These are phyloP conservation scores for Magnusiomyces tetraspermus DNA, from an alignment of 1,139 yeast genomes.

Conservation along the genomic window DNA sequence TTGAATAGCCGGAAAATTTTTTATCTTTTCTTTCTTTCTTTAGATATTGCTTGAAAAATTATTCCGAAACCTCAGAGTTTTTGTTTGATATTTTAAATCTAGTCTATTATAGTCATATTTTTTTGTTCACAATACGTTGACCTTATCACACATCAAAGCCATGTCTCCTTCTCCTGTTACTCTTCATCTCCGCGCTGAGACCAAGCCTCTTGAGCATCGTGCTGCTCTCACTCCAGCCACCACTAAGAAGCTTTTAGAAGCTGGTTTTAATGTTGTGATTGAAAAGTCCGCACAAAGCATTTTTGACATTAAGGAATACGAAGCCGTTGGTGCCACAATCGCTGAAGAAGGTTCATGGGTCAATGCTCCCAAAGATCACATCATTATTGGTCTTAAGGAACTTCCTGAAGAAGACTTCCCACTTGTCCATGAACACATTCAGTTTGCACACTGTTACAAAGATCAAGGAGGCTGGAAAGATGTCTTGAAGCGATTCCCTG, in stretches of 20 bases:
- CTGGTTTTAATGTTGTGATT: constrained; percentile 81
- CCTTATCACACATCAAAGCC: too few relatives aligned
- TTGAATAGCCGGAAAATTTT: too few relatives aligned
- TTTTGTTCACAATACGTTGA: too few relatives aligned
- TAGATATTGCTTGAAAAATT: too few relatives aligned
- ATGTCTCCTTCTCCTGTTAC: constrained; percentile 29
- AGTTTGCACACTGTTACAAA: constrained; percentile 97
- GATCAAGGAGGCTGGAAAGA: constrained; percentile 96
- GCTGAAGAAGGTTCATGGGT: constrained; percentile 94
- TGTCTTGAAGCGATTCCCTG: constrained; percentile 78
- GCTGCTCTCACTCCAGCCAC: constrained; percentile 93
- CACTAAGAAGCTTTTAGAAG: constrained; percentile 70
- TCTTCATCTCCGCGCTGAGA: constrained; percentile 80
- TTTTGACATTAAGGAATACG: constrained; percentile 67
- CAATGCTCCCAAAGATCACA: constrained; percentile 78
- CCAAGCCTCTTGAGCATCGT: constrained; percentile 94
- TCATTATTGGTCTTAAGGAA: constrained; percentile 89
- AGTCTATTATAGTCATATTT: too few relatives aligned
- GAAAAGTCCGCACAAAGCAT: constrained; percentile 82
- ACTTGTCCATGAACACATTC: constrained; percentile 87
- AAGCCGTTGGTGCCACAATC: constrained; percentile 66
- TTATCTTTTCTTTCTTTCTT: too few relatives aligned
- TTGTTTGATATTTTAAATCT: too few relatives aligned
- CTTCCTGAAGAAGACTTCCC: constrained; percentile 94
- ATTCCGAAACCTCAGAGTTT: too few relatives aligned